Conservation (phyloP, 2,329 filamentous ascomycete species). For the Neodidymelliopsis sp. region DNA sequence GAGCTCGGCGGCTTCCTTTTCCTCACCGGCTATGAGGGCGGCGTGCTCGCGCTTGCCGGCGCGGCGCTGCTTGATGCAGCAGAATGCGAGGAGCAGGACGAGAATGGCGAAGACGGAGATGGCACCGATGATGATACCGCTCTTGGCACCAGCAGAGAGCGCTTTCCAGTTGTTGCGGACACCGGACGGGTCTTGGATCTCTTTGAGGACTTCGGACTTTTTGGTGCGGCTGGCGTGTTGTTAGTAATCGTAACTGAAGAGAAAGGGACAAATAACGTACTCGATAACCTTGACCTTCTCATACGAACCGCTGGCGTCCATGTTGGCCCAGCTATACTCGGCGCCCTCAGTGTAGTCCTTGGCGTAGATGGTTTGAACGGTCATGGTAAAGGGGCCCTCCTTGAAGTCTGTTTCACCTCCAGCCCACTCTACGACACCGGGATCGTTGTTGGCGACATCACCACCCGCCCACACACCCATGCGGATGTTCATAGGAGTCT, state of each 20-base stretch:
- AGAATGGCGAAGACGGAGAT: constrained; percentile 37
- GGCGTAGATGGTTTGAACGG: constrained; percentile 67
- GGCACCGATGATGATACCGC: constrained; percentile 44
- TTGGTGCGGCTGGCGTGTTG: constrained; percentile 18
- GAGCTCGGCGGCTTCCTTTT: constrained; percentile 49
- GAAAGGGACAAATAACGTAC: constrained; percentile 37
- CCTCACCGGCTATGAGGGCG: constrained; percentile 40
- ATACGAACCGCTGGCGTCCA: constrained; percentile 61
- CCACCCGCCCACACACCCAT: constrained; percentile 73
- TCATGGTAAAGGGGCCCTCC: constrained; percentile 75
- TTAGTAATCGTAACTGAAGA: background rate
- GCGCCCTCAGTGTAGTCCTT: constrained; percentile 65
- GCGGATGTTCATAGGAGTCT: constrained; percentile 76
- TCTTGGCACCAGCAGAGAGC: constrained; percentile 43
- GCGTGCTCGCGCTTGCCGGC: constrained; percentile 45
- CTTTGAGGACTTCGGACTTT: constrained; percentile 44
- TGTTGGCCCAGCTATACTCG: constrained; percentile 69
- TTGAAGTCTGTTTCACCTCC: constrained; percentile 73
- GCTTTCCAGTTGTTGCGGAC: constrained; percentile 46
- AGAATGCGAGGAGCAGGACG: constrained; percentile 43
- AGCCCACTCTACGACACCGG: constrained; percentile 60
- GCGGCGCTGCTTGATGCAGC: constrained; percentile 50
- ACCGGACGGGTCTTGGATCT: constrained; percentile 47
- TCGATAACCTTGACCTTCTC: constrained; percentile 60
- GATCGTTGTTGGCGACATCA: constrained; percentile 53